Conservation (phyloP, 73 alveolate species). For the Durusdinium trenchii region DNA sequence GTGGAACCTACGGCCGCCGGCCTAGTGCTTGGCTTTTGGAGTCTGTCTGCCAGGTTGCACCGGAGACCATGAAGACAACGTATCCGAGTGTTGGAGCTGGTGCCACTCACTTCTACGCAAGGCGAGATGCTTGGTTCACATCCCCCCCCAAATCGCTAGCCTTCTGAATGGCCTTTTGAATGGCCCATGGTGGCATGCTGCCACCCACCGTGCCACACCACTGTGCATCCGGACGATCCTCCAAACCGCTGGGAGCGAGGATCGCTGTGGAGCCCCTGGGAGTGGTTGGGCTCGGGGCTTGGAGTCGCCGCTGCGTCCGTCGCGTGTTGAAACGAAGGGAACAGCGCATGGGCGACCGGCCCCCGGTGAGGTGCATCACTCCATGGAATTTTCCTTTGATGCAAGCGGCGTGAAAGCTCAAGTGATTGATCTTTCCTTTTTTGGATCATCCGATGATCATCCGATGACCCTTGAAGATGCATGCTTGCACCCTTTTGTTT, state of each 20-base stretch:
- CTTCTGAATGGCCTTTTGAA: background rate
- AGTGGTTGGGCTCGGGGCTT: constrained; percentile 51
- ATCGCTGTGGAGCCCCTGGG: constrained; percentile 74
- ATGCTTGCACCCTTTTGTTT: no score
- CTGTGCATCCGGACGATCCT: no score
- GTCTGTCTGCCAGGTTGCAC: constrained; percentile 1
- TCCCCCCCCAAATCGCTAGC: no score
- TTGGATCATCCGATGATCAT: no score
- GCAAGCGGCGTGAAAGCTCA: constrained; percentile 71
- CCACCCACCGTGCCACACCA: background rate
- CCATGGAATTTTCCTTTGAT: constrained; percentile 88
- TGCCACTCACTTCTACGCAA: background rate
- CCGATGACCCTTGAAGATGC: no score
- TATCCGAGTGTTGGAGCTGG: background rate
- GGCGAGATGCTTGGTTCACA: background rate
- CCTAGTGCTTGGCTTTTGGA: background rate
- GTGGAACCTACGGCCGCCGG: background rate
- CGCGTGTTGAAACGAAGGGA: no score
- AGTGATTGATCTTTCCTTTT: background rate
- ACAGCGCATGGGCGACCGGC: background rate
- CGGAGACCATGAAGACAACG: background rate
- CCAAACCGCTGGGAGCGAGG: constrained; percentile 48
- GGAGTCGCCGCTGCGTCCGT: background rate
- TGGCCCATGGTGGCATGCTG: background rate
- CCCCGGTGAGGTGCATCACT: constrained; percentile 66